Conservation (phyloP, 164 flowering plant species). For the Aristolochia californica region DNA sequence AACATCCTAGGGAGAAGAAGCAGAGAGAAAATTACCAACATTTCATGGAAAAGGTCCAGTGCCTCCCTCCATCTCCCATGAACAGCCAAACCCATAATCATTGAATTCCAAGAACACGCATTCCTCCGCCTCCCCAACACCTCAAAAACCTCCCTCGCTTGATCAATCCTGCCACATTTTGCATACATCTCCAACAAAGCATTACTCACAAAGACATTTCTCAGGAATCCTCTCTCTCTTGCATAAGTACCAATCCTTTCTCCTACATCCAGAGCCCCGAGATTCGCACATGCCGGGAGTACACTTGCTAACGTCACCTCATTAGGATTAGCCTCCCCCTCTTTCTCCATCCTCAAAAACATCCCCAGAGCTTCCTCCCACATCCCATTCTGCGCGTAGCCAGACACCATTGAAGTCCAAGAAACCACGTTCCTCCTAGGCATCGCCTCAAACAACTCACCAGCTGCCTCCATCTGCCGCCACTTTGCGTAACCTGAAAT, state of each 20-base stretch:
- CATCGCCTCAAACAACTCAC: constrained; percentile 47
- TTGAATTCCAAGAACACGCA: constrained; percentile 73
- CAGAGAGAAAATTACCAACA: constrained; percentile 32
- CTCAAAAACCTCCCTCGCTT: constrained; percentile 43
- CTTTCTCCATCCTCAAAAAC: constrained; percentile 56
- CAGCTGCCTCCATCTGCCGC: constrained; percentile 50
- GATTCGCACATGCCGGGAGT: constrained; percentile 77
- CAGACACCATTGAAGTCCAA: constrained; percentile 77
- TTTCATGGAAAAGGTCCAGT: constrained; percentile 42
- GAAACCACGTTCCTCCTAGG: constrained; percentile 60
- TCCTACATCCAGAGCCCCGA: constrained; percentile 77
- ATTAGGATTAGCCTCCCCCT: constrained; percentile 44
- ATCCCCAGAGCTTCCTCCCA: constrained; percentile 39
- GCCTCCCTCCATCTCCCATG: constrained; percentile 62
- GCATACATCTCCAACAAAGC: constrained; percentile 74
- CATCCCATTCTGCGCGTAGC: constrained; percentile 64
- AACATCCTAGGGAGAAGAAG: not conserved
- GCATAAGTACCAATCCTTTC: constrained; percentile 55
- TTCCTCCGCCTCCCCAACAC: constrained; percentile 43
- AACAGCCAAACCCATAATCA: constrained; percentile 77
- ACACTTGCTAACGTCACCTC: constrained; percentile 70
- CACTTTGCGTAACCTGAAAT: constrained; percentile 50
- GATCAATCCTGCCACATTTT: constrained; percentile 60
- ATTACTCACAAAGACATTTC: constrained; percentile 56
- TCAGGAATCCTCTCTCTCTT: constrained; percentile 39